Evolutionary conservation across 768 basidiomycete species (phyloP), one percentile per base, ranked within the genome.

Genomic region (Leucogyrophana mollusca): DNA sequence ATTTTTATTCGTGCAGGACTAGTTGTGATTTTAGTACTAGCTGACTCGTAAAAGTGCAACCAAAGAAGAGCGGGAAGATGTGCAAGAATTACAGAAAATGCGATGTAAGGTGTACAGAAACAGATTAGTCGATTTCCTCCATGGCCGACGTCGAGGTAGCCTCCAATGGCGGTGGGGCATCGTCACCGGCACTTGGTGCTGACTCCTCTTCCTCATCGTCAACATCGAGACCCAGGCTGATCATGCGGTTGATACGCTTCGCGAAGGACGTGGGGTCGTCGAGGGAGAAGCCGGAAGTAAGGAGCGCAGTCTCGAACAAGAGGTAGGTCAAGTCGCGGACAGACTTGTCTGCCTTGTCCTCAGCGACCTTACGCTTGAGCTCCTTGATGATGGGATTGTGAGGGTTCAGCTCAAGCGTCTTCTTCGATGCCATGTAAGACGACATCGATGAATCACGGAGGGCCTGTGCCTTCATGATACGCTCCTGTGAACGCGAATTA

Each of bases 381-480:
- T 97, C 94, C 78, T 90, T 93, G 73, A 99, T 76, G 74, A 98
- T 95, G 34, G 90, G 72, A 75, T 97, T 93, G 55, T 65, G 70
- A 25, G 92, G 87, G 82, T 97, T 96, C 55, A 97, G 82, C 74
- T 97, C 95, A 51, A 97, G 82, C 8, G 94, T 96, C 86, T 96
- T 96, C 80, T 94, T 94, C 50, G 87, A 90, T 22, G 92, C 90
- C 95, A 97, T 98, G 80, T 97, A 97, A 20, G 93, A 95, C 20
- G 94, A 96, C 94, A 95, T 95, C 50, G 89, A 92, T 14, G 91
- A 90, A 67, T 95, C 93, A 53, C 93, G 90, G 46, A 95, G 83
- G 23, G 94, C 94, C 72, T 98, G 94, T 10, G 95, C 94, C 74
- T 95, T 95, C 95, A 98, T 97, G 77, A 97, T 96, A 70, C 94